Evolutionary conservation across 257 asterid species (phyloP), one percentile per base, ranked within the genome.

Genomic region (Forsythia suspensa): DNA sequence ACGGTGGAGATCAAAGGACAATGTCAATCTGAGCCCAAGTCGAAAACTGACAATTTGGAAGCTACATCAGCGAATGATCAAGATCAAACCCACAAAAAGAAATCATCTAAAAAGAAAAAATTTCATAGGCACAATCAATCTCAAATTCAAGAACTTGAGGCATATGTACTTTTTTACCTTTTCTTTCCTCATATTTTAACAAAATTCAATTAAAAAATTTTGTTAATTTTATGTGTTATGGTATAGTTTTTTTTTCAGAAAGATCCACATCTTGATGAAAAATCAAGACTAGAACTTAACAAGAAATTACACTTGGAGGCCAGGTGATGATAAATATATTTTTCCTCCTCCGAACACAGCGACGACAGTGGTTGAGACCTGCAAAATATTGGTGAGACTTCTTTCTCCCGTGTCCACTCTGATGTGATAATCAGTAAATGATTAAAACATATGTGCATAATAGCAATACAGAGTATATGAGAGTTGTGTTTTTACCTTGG

Each of bases 251-350:
- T 86, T 70, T 95, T 95, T 87, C 93, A 93, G 85, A 96, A 91
- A 83, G 91, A 91, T 52, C 96, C 98, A 0, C 98, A 95, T 71
- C 99, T 97, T 4, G 97, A 91, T 39, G 99, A 95, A 89, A 95
- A 91, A 76, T 89, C 88, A 44, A 83, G 98, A 66, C 76, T 87
- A 46, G 92, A 91, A 20, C 95, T 95, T 41, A 94, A 97, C 37
- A 84, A 73, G 80, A 87, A 87, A 74, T 78, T 95, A 8, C 84
- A 85, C 59, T 83, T 95, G 91, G 93, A 88, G 84, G 82, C 83
- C 73, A 87, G 87, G 84, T n/a, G n/a, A n/a, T n/a, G n/a, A n/a
- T n/a, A n/a, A n/a, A n/a, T n/a, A n/a, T n/a, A n/a, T n/a, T n/a
- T n/a, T n/a, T n/a, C n/a, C n/a, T n/a, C n/a, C n/a, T n/a, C n/a